These are phyloP conservation scores for Zygotorulaspora chibaensis DNA, from an alignment of 805 yeast species.

Conservation along the genomic window DNA sequence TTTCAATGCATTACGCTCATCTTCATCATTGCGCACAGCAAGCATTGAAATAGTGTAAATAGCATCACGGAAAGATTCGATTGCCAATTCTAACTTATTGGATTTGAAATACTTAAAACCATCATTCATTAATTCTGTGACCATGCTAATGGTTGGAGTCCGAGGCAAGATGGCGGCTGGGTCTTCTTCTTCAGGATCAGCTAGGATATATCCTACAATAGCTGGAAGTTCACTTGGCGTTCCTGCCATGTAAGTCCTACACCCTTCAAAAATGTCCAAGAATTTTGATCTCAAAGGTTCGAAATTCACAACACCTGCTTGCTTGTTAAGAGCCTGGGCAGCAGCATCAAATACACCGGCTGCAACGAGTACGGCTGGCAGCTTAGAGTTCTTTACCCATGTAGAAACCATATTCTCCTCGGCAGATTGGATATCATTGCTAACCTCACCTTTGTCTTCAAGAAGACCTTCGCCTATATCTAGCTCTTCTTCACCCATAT, in stretches of 20 bases:
- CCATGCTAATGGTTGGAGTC: constrained; percentile 66
- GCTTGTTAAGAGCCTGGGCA: constrained; percentile 85
- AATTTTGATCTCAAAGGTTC: constrained; percentile 84
- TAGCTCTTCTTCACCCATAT: constrained; percentile 70
- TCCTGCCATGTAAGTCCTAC: constrained; percentile 71
- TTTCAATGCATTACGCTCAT: constrained; percentile 70
- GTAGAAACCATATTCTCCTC: constrained; percentile 55
- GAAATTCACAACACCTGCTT: constrained; percentile 79
- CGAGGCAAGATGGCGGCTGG: constrained; percentile 53
- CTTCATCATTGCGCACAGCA: constrained; percentile 68
- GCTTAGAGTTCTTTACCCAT: constrained; percentile 86
- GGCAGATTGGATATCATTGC: constrained; percentile 31
- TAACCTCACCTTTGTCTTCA: constrained; percentile 39
- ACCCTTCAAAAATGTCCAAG: constrained; percentile 75
- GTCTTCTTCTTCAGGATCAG: constrained; percentile 54
- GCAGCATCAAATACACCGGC: constrained; percentile 97
- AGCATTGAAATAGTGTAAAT: constrained; percentile 70
- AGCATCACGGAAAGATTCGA: constrained; percentile 70
- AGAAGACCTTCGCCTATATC: constrained; percentile 63
- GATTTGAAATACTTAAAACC: constrained; percentile 83
- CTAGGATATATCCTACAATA: constrained; percentile 60
- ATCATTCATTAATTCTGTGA: constrained; percentile 55
- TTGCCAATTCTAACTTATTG: constrained; percentile 79
- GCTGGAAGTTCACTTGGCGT: constrained; percentile 67
- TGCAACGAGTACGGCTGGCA: constrained; percentile 90